These are phyloP conservation scores for Lipomyces starkeyi DNA, from an alignment of 805 yeast species.

Conservation along the genomic window DNA sequence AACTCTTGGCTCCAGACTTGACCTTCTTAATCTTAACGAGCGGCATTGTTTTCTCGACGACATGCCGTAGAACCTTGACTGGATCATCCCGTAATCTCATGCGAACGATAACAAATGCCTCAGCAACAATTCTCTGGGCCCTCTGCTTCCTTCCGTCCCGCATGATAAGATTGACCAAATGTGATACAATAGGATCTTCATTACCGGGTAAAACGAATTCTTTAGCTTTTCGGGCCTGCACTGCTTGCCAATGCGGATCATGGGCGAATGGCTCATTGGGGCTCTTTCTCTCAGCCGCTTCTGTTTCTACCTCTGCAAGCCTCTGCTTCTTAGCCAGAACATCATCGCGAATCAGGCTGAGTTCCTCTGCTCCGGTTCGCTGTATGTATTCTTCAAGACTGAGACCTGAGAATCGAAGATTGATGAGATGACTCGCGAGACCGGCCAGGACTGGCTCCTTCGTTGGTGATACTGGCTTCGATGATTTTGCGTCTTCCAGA, in stretches of 20 bases:
- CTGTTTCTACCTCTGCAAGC: background rate
- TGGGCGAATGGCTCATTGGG: background rate
- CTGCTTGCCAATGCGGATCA: constrained; percentile 20
- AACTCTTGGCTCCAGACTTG: constrained; percentile 83
- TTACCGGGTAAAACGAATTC: constrained; percentile 20
- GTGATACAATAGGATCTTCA: constrained; percentile 34
- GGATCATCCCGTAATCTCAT: constrained; percentile 80
- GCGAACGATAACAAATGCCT: constrained; percentile 80
- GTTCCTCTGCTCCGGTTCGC: constrained; percentile 13
- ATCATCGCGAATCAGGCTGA: constrained; percentile 8
- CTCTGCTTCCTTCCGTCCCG: constrained; percentile 84
- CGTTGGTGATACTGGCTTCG: background rate
- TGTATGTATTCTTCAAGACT: constrained; percentile 24
- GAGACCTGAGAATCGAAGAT: constrained; percentile 27
- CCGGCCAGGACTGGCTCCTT: constrained; percentile 9
- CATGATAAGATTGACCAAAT: constrained; percentile 88
- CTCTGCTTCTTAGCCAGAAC: background rate
- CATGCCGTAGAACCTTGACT: constrained; percentile 70
- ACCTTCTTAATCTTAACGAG: constrained; percentile 75
- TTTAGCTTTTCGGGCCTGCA: constrained; percentile 16
- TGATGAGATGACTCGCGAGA: constrained; percentile 27
- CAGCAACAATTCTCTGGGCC: constrained; percentile 74
- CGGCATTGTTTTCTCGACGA: constrained; percentile 84
- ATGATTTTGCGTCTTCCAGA: background rate
- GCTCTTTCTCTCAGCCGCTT: constrained; percentile 1